Evolutionary conservation across 495 filamentous ascomycete species (phyloP).

Genomic region (Collariella sp.): DNA sequence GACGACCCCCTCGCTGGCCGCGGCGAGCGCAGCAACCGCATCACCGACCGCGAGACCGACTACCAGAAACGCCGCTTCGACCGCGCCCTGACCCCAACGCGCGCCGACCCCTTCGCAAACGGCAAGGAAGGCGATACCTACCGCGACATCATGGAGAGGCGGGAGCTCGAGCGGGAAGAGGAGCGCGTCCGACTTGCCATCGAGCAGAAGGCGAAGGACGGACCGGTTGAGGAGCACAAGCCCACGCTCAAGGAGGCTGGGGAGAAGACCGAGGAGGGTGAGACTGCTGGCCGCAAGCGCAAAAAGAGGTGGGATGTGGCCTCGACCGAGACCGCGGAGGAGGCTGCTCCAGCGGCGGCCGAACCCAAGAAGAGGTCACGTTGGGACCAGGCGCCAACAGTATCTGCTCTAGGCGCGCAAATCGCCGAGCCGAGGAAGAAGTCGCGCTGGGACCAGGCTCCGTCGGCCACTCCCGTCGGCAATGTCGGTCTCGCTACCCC

Average conservation of each 20-base stretch:
- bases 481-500: conserved; percentile 76
- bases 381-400: conserved; percentile 80
- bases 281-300: conserved; percentile 58
- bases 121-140: conserved; percentile 63
- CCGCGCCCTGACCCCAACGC: conserved; percentile 76
- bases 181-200: conserved; percentile 77
- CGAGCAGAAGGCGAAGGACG: conserved; percentile 52
- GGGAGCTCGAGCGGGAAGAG: conserved; percentile 91
- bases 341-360: conserved; percentile 29
- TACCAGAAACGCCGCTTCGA: conserved; percentile 94
- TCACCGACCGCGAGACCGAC: conserved; percentile 87
- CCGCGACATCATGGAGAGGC: conserved; percentile 80
- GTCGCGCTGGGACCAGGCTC: conserved; percentile 83
- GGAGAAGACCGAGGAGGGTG: conserved; percentile 63
- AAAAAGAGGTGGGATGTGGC: conserved; percentile 91
- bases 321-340: conserved; percentile 41
- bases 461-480: conserved; percentile 74
- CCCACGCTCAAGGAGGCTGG: conserved; percentile 61
- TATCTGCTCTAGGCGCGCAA: conserved; percentile 42
- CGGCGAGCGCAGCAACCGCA: conserved; percentile 81
- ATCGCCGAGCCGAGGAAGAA: conserved; percentile 52
- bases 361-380: conserved; percentile 70
- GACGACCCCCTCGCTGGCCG: conserved; percentile 76
- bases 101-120: conserved; percentile 79
- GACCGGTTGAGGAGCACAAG: conserved; percentile 52